phyloP scores from a whole-genome alignment of 2,329 filamentous ascomycete species.

The Aspergillus caelatus region DNA sequence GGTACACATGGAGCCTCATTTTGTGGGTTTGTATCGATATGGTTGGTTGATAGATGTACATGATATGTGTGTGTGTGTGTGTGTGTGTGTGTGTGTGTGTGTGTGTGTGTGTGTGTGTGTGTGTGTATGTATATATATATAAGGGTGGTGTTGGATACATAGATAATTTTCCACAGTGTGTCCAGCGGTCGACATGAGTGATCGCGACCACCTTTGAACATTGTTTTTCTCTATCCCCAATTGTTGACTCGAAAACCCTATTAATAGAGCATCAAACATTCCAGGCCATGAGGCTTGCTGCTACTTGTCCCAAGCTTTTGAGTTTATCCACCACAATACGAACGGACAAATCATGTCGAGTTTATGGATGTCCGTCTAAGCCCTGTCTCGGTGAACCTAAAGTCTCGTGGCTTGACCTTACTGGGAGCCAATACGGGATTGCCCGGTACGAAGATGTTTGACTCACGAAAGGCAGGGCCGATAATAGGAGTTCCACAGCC shows the following conservation, averaged over 20 bases:
- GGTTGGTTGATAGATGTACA: conserved; percentile 3
- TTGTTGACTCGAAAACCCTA: not conserved
- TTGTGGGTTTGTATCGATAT: not conserved
- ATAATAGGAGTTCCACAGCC: not conserved
- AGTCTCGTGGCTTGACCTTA: not conserved
- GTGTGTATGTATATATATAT: not conserved
- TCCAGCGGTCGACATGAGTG: not conserved
- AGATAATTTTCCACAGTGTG: too few species aligned
- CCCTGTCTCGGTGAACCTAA: not conserved
- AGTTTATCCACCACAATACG: not conserved
- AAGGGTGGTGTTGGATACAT: not conserved
- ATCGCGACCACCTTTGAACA: not conserved
- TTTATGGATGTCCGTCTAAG: not conserved
- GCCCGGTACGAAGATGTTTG: not conserved
- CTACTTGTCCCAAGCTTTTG: not conserved
- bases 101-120: not conserved
- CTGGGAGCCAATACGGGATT: not conserved
- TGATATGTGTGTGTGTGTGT: not conserved
- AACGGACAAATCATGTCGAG: not conserved
- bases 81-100: too few species aligned
- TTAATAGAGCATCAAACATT: not conserved
- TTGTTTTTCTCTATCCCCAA: not conserved
- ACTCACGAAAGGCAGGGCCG: not conserved
- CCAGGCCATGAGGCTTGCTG: not conserved
- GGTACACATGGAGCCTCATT: not conserved